A percentile compares a stretch with the other conserved stretches of the same genome.
Evolutionary conservation across 1,139 yeast genomes (phyloP).

Genomic region (Kurtzmaniella quercitrusa): DNA sequence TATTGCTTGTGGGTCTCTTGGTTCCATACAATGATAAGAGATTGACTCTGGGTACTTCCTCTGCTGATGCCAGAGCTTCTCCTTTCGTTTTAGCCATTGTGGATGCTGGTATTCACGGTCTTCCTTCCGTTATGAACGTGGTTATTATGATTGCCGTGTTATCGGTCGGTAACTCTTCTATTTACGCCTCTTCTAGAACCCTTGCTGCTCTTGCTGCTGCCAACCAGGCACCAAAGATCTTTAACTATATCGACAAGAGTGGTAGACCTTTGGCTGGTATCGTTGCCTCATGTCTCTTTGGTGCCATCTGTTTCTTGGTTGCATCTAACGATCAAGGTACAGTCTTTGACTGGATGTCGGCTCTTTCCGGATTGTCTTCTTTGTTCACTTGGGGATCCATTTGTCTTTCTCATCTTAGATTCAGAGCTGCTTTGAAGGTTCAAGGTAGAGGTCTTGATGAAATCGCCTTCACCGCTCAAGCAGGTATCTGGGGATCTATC

Average conservation of each 20-base stretch:
- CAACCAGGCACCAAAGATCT: slow-evolving; percentile 71
- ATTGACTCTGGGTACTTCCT: slow-evolving; percentile 27
- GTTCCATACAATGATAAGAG: slow-evolving; percentile 30
- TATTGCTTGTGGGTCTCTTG: slow-evolving; percentile 27
- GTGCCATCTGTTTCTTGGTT: slow-evolving; percentile 69
- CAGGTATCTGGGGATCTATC: slow-evolving; percentile 67
- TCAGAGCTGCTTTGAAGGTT: slow-evolving; percentile 64
- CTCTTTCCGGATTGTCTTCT: slow-evolving; percentile 80
- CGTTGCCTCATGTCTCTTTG: slow-evolving; percentile 51
- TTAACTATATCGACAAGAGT: slow-evolving; percentile 67
- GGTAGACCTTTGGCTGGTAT: slow-evolving; percentile 77
- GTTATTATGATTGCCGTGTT: slow-evolving; percentile 44
- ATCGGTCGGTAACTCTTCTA: slow-evolving; percentile 52
- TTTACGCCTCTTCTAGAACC: slow-evolving; percentile 76
- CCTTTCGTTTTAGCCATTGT: slow-evolving; percentile 46
- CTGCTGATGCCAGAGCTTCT: slow-evolving; percentile 39
- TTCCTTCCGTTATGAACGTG: slow-evolving; percentile 46
- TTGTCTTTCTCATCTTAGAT: slow-evolving; percentile 70
- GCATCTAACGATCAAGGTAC: slow-evolving; percentile 60
- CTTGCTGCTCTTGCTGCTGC: slow-evolving; percentile 77
- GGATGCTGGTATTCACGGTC: slow-evolving; percentile 38
- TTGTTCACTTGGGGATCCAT: slow-evolving; percentile 84
- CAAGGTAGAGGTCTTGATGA: slow-evolving; percentile 67
- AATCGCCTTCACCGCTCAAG: slow-evolving; percentile 63
- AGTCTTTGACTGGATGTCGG: slow-evolving; percentile 77